phyloP scores from a whole-genome alignment of 345 rosid genomes.

The Melaleuca alternifolia region DNA sequence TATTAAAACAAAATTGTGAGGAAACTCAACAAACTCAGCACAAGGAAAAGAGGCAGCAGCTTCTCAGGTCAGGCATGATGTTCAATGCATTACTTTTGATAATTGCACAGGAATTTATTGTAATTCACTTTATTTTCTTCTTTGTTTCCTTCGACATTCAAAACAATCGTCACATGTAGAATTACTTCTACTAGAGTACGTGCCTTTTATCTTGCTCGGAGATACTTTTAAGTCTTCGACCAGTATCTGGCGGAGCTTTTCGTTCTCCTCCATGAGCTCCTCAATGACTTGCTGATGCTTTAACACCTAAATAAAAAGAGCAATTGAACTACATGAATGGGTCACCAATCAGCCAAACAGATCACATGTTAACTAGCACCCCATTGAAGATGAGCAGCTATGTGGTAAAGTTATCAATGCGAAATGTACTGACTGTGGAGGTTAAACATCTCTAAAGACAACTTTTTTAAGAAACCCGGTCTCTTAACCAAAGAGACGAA shows the following conservation, averaged over 20 bases:
- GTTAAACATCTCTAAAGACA: background rate
- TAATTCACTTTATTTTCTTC: constrained; percentile 28
- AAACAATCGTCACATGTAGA: constrained; percentile 66
- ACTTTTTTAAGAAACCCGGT: background rate
- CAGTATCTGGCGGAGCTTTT: constrained; percentile 61
- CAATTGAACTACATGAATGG: background rate
- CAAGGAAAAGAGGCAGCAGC: background rate
- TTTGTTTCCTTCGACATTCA: constrained; percentile 82
- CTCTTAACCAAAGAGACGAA: background rate
- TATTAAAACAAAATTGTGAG: background rate
- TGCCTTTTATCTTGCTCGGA: constrained; percentile 43
- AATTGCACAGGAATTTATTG: background rate
- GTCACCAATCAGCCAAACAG: background rate
- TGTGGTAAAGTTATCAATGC: background rate
- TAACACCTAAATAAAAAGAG: constrained; percentile 33
- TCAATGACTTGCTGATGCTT: constrained; percentile 78
- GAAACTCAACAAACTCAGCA: background rate
- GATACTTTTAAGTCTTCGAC: constrained; percentile 75
- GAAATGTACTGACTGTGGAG: background rate
- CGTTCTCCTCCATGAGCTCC: constrained; percentile 68
- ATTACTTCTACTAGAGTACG: constrained; percentile 22
- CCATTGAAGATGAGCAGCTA: background rate
- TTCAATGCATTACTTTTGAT: background rate
- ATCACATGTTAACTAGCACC: background rate
- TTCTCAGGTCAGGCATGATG: background rate